These are phyloP conservation scores for Danielia oregonensis DNA, from an alignment of 805 yeast genomes.

Conservation along the genomic window DNA sequence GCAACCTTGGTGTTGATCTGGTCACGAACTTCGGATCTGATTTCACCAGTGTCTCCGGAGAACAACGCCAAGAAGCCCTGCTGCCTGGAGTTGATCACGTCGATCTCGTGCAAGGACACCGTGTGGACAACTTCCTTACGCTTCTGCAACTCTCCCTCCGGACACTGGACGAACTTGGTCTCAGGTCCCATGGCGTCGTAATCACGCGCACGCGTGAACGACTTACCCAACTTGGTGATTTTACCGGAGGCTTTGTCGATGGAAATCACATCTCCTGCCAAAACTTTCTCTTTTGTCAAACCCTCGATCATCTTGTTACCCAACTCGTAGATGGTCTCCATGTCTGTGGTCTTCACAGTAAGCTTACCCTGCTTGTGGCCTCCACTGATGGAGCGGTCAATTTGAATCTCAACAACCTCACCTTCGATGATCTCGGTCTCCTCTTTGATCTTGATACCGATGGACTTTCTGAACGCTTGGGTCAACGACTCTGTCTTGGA, in stretches of 20 bases:
- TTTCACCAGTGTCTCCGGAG: constrained; percentile 97
- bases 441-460: constrained; percentile 93
- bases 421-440: constrained; percentile 98
- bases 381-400: constrained; percentile 89
- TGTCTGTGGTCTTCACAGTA: constrained; percentile 94
- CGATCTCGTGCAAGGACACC: constrained; percentile 96
- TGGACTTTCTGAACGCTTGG: constrained; percentile 93
- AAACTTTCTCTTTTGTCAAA: constrained; percentile 87
- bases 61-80: constrained; percentile 96
- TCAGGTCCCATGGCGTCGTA: constrained; percentile 99
- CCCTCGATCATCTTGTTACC: constrained; percentile 95
- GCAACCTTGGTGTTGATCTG: constrained; percentile 96
- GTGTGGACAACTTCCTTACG: constrained; percentile 95
- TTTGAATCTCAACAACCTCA: constrained; percentile 95
- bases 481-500: constrained; percentile 95
- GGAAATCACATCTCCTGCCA: constrained; percentile 95
- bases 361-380: constrained; percentile 98
- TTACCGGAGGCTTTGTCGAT: constrained; percentile 95
- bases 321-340: constrained; percentile 96
- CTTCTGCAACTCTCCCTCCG: constrained; percentile 97
- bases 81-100: constrained; percentile 94
- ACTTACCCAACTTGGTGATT: constrained; percentile 90
- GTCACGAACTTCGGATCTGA: constrained; percentile 89
- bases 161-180: constrained; percentile 95
- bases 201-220: constrained; percentile 93